Conservation (phyloP, 2,329 filamentous ascomycete species). For the Coleophoma crateriformis region DNA sequence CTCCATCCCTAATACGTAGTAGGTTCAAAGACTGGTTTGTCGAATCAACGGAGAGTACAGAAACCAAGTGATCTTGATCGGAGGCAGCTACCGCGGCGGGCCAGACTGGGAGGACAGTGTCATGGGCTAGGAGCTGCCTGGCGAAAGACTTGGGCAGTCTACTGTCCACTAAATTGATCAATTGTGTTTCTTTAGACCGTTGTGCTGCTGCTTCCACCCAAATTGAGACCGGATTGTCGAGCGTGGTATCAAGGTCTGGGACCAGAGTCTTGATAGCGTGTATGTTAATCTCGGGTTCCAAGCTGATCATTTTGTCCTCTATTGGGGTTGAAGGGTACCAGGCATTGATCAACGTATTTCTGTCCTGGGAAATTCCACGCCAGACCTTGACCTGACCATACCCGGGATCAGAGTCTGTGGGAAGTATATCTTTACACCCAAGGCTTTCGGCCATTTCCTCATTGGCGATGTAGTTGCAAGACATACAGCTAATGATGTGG, state of each 20-base stretch:
- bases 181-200: constrained; percentile 3
- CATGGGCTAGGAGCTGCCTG: constrained; percentile 3
- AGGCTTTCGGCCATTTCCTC: constrained; percentile 67
- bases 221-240: constrained; percentile 51
- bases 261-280: constrained; percentile 62
- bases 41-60: constrained; percentile 23
- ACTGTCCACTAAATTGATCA: constrained; percentile 34
- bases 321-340: constrained; percentile 35
- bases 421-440: neutral
- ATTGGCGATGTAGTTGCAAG: constrained; percentile 75
- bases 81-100: constrained; percentile 1
- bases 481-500: constrained; percentile 67
- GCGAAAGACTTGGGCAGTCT: constrained; percentile 18
- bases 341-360: constrained; percentile 61
- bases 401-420: neutral
- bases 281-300: constrained; percentile 41
- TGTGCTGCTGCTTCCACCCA: constrained; percentile 34
- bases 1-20: constrained; percentile 59
- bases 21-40: constrained; percentile 50
- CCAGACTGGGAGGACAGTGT: constrained; percentile 13
- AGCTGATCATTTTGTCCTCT: neutral
- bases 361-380: constrained; percentile 63
- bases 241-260: constrained; percentile 64
- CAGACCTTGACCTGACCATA: constrained; percentile 36
- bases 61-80: constrained; percentile 4